These are phyloP conservation scores for Gossypium australe DNA, from an alignment of 345 rosid genomes.

Conservation along the genomic window DNA sequence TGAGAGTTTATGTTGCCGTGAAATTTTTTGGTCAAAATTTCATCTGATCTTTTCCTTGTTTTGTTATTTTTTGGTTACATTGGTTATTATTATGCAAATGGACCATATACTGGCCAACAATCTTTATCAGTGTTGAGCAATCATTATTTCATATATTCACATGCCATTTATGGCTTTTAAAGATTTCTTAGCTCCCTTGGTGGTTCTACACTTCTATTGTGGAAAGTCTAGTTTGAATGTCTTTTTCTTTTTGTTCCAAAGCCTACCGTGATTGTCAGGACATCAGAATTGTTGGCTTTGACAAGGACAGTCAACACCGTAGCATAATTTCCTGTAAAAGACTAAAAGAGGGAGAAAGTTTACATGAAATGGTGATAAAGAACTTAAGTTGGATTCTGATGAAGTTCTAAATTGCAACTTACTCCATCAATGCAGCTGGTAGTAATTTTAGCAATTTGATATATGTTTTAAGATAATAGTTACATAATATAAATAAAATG, in stretches of 20 bases:
- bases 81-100: neutral
- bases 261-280: neutral
- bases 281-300: neutral
- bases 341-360: neutral
- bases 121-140: neutral
- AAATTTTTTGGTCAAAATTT: no score
- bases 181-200: neutral
- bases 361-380: neutral
- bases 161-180: neutral
- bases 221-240: neutral
- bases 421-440: neutral
- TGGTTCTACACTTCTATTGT: neutral
- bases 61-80: neutral
- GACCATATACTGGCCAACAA: neutral
- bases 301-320: neutral
- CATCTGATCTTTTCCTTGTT: no score
- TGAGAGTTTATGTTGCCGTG: no score
- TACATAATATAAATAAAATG: no score
- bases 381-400: neutral
- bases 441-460: neutral
- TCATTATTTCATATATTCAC: neutral
- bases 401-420: neutral
- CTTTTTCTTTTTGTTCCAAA: constrained; percentile 1
- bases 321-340: neutral
- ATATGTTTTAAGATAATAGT: no score